A percentile compares a stretch with the other conserved stretches of the same genome.
Evolutionary conservation across 2,329 filamentous ascomycete species (phyloP).

Genomic region (Clonostachys chloroleuca): DNA sequence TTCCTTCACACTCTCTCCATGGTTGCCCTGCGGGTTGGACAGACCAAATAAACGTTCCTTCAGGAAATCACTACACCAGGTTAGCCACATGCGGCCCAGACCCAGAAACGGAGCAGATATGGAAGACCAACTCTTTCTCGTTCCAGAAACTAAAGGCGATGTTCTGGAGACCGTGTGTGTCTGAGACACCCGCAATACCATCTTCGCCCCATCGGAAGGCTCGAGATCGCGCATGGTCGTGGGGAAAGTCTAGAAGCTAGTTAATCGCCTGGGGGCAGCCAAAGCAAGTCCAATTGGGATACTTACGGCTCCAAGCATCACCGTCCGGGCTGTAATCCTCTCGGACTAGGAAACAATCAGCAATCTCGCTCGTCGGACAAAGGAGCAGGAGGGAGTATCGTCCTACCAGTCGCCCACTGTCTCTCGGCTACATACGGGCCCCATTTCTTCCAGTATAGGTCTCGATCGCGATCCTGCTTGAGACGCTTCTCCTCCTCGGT

Average conservation of each 20-base stretch:
- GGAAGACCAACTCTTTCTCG: conserved; percentile 70
- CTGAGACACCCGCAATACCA: conserved; percentile 89
- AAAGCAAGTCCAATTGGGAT: not conserved
- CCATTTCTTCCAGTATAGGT: conserved; percentile 98
- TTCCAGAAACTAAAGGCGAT: conserved; percentile 98
- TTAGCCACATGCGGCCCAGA: conserved; percentile 24
- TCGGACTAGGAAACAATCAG: conserved; percentile 48
- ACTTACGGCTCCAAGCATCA: conserved; percentile 93
- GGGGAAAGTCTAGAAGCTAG: conserved; percentile 71
- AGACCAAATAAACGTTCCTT: conserved; percentile 94
- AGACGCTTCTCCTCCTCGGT: conserved; percentile 89
- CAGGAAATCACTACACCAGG: conserved; percentile 66
- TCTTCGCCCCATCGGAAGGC: conserved; percentile 96
- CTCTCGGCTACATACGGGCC: conserved; percentile 89
- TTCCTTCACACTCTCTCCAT: conserved; percentile 96
- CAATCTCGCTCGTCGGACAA: conserved; percentile 1
- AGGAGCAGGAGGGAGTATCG: not conserved
- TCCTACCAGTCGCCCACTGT: conserved; percentile 88
- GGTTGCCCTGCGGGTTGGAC: conserved; percentile 94
- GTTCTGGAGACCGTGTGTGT: conserved; percentile 87
- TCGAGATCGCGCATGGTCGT: conserved; percentile 85
- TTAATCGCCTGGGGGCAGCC: not conserved
- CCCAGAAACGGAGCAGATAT: not conserved
- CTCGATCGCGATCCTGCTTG: conserved; percentile 76
- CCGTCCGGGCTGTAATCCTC: conserved; percentile 90